Conservation (phyloP, 768 basidiomycete genomes). For the Arthromyces matolae region DNA sequence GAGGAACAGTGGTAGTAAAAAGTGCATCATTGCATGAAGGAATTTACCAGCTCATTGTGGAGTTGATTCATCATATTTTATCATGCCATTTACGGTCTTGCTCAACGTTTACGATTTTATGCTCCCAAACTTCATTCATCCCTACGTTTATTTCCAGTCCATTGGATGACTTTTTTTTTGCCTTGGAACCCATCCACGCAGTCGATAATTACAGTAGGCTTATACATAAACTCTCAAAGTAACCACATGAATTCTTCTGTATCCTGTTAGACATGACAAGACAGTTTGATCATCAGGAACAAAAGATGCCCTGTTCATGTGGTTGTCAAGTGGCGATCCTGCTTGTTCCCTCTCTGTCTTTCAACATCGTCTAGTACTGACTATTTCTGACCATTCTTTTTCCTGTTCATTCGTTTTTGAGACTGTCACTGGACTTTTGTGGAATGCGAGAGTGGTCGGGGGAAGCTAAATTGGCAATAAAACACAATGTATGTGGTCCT, state of each 20-base stretch:
- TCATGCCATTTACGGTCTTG: slow-evolving; percentile 70
- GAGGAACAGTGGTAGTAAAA: slow-evolving; percentile 40
- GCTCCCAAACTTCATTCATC: slow-evolving; percentile 25
- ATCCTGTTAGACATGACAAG: background rate
- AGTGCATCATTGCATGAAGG: slow-evolving; percentile 72
- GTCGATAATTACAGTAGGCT: slow-evolving; percentile 6
- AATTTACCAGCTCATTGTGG: slow-evolving; percentile 20
- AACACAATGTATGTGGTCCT: slow-evolving; percentile 8
- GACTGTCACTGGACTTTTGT: slow-evolving; percentile 1
- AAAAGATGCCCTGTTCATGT: slow-evolving; percentile 11
- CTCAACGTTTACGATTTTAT: slow-evolving; percentile 63
- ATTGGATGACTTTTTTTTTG: slow-evolving; percentile 16
- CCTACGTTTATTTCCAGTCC: slow-evolving; percentile 10
- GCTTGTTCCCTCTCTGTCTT: background rate
- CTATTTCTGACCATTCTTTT: slow-evolving; percentile 4
- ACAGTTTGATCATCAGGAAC: slow-evolving; percentile 14
- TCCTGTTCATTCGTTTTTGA: slow-evolving; percentile 11
- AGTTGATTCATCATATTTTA: slow-evolving; percentile 38
- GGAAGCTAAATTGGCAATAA: background rate
- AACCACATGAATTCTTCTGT: slow-evolving; percentile 3
- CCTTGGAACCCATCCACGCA: slow-evolving; percentile 15
- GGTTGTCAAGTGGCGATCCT: slow-evolving; percentile 10
- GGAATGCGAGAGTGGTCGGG: slow-evolving; percentile 5
- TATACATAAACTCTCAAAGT: slow-evolving; percentile 1
- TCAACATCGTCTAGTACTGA: too few species aligned